A percentile compares a stretch with the other conserved stretches of the same genome.
phyloP scores from a whole-genome alignment of 1,284 basidiomycete genomes.

The Tilletiaria anomala region DNA sequence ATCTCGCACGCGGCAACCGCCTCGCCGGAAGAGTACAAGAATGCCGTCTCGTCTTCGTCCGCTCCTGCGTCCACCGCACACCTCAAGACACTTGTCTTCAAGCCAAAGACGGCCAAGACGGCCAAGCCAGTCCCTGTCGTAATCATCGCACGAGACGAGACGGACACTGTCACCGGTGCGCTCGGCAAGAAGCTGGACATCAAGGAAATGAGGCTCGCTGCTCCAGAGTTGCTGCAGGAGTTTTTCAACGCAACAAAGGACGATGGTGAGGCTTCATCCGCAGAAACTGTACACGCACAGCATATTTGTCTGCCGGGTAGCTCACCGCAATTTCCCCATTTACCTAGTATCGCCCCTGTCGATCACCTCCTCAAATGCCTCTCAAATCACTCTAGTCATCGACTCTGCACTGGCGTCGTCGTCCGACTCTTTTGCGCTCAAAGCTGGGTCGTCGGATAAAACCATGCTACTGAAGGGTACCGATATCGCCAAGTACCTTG shows the following conservation, averaged over 20 bases:
- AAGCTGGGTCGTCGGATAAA: constrained; percentile 26
- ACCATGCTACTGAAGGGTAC: constrained; percentile 32
- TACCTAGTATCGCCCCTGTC: constrained; percentile 22
- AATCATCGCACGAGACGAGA: constrained; percentile 67
- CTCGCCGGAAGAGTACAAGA: constrained; percentile 19
- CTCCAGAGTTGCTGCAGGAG: constrained; percentile 69
- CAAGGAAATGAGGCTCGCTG: constrained; percentile 78
- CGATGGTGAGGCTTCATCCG: constrained; percentile 50
- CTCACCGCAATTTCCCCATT: not conserved
- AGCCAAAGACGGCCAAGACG: constrained; percentile 77
- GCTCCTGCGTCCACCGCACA: constrained; percentile 2
- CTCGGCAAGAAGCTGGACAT: constrained; percentile 69
- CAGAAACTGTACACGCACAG: not conserved
- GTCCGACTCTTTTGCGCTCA: constrained; percentile 22
- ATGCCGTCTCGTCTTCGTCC: constrained; percentile 11
- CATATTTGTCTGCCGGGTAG: not conserved
- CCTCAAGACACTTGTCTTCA: constrained; percentile 72
- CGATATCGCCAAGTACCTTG: constrained; percentile 25
- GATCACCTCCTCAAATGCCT: constrained; percentile 21
- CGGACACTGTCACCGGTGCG: constrained; percentile 56
- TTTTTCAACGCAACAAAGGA: constrained; percentile 75
- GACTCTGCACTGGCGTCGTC: constrained; percentile 23
- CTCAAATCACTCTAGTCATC: constrained; percentile 21
- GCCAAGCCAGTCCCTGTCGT: constrained; percentile 71
- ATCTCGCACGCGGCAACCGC: constrained; percentile 23